Conservation (phyloP, 345 rosid genomes). For the Brassica incana region DNA sequence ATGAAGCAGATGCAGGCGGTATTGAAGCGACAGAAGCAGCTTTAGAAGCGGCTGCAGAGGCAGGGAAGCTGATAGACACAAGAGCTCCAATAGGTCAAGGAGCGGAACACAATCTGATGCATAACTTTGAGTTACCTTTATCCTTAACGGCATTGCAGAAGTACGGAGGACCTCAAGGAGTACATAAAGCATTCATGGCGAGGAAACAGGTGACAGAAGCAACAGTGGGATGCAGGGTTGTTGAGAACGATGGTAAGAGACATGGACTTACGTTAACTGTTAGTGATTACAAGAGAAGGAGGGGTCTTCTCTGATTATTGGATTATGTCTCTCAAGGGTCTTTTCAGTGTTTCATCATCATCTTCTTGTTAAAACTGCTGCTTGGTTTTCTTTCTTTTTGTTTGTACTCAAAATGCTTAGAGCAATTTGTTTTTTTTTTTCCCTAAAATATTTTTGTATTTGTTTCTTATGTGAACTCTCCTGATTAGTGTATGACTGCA, state of each 20-base stretch:
- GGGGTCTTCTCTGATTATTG: conserved; percentile 77
- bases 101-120: conserved; percentile 68
- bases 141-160: conserved; percentile 63
- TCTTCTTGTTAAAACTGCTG: background rate
- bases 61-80: conserved; percentile 93
- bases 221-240: conserved; percentile 72
- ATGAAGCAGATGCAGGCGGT: conserved; percentile 34
- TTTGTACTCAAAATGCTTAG: conserved; percentile 19
- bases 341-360: conserved; percentile 7
- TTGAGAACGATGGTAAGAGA: conserved; percentile 85
- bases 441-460: conserved; percentile 11
- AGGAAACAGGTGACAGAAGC: conserved; percentile 91
- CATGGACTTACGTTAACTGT: conserved; percentile 88
- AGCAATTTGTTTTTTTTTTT: conserved; percentile 6
- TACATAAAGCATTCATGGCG: conserved; percentile 83
- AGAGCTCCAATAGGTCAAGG: conserved; percentile 88
- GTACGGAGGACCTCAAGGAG: conserved; percentile 85
- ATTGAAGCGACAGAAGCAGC: conserved; percentile 64
- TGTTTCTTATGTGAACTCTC: conserved; percentile 9
- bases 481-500: conserved; percentile 17
- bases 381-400: background rate
- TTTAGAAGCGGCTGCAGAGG: conserved; percentile 92
- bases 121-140: conserved; percentile 76
- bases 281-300: conserved; percentile 96
- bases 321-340: background rate